Percentiles rank a stretch among this genome's conserved stretches.
Evolutionary conservation across 345 rosid species (phyloP).

Genomic region (Erysimum cheiranthoides): DNA sequence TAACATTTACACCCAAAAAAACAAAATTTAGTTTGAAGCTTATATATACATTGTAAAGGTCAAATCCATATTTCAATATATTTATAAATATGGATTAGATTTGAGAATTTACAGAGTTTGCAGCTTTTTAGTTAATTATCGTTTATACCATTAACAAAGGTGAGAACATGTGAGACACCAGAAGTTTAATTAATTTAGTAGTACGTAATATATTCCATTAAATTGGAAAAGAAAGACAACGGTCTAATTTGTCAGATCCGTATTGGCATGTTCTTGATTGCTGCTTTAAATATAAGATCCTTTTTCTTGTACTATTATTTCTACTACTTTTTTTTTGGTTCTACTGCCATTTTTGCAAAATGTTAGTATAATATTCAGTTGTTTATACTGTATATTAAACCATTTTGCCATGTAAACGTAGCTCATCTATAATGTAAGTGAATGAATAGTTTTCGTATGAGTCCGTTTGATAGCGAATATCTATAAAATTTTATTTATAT

Average conservation of each 20-base stretch:
- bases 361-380: neutral
- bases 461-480: neutral
- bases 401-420: neutral
- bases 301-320: neutral
- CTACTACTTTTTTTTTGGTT: neutral
- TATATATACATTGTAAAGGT: conserved; percentile 14
- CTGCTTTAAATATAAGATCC: neutral
- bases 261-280: conserved; percentile 25
- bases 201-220: neutral
- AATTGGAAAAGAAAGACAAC: conserved; percentile 22
- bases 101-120: conserved; percentile 21
- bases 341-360: neutral
- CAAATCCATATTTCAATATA: neutral
- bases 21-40: too few species aligned
- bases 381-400: neutral
- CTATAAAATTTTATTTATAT: too few species aligned
- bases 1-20: too few species aligned
- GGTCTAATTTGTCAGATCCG: conserved; percentile 35
- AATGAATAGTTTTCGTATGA: neutral
- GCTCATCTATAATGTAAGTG: neutral
- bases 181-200: neutral
- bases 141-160: conserved; percentile 10
- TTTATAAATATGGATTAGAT: neutral
- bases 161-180: conserved; percentile 28
- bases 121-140: conserved; percentile 27